Evolutionary conservation across 495 filamentous ascomycete genomes (phyloP), one percentile per base, ranked within the genome.

Genomic region (Lindgomyces ingoldianus): DNA sequence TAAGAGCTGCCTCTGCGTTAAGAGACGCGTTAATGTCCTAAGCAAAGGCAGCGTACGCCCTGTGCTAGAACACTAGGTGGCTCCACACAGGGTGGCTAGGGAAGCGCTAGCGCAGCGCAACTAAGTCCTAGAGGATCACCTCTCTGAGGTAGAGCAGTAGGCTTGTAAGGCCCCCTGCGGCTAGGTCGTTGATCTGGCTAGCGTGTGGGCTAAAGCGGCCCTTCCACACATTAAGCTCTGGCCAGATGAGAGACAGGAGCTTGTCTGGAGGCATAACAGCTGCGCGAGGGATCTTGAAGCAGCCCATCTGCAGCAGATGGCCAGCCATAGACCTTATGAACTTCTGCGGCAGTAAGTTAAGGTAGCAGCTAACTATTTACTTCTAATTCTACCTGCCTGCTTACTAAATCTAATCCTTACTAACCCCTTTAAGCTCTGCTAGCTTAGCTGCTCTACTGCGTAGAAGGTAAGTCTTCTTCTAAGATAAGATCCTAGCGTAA

Each of bases 71-170:
- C 18, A 61, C 57, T 3, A 46, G 57, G 57, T 53, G 46, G 24
- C 25, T 55, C 59, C 39, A 62, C 30, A 62, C 50, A 30, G 59
- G 29, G 50, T 54, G 18, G 47, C 39, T 44, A 45, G 59, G 59
- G 39, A 62, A 62, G 29, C 11, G 4, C 16, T 25, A 18, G 12
- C 36, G 36, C n/a, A 62, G 48, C 25, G 29, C 27, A 12, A 61
- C 46, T 25, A 21, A 61, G 46, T 61, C 57, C 46, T 61, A 39
- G 30, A 52, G 29, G 11, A 61, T 36, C 6, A 61, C 57, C 30
- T 61, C 57, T 52, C 57, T 50, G n/a, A 61, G 57, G 46, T 61
- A 61, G 57, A 61, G 36, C 14, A 61, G 57, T 16, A 61, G 57
- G 57, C 36, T 52, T 10, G 46, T 61, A 6, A 55, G 41, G 18